Evolutionary conservation across 1,284 basidiomycete species (phyloP), one percentile per base, ranked within the genome.

Genomic region (Fomes fomentarius): DNA sequence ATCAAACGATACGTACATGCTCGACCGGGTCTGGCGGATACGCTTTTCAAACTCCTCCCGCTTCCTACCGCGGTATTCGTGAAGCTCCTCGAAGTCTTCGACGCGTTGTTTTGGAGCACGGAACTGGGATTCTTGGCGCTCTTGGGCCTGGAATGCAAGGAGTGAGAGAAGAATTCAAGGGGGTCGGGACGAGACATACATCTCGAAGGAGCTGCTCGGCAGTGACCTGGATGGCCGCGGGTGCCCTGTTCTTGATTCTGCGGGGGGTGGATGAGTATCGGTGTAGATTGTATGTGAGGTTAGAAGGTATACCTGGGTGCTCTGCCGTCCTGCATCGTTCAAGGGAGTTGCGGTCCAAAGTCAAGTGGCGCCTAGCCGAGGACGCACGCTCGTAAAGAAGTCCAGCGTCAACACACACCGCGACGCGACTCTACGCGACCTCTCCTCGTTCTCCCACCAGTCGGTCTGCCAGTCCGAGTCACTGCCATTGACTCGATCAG

Each of bases 1-100:
- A 47, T 15, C 19, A 11, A 22, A 22, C 37, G 11, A 45, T 4
- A 74, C 81, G 66, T 69, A 85, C 83, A 95, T 92, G 76, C 89
- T 95, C 22, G 88, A 87, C 57, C 94, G 80, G 24, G 94, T 96
- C 66, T 96, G 83, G 56, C 96, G 78, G 57, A 99, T 95, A 3
- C 94, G 84, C 61, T 97, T 95, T 74, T 99, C 97, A 62, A 96
- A 99, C 71, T 99, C 97, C 66, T 91, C 95, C 46, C 96, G 81
- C 70, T 98, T 98, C 56, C 97, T 78, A 21, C 94, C 94, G 55
- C 94, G 88, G 68, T 97, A 98, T 74, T 99, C 97, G 71, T 92
- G 82, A 35, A 99, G 87, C 73, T 99, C 97, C 71, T 99, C 97
- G 66, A 93, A 93, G 74, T 99, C 97, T 73, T 98, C 94, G 44